Base-by-base conservation (phyloP, 2,329 filamentous ascomycete species). In the Corynespora cassiicola region DNA sequence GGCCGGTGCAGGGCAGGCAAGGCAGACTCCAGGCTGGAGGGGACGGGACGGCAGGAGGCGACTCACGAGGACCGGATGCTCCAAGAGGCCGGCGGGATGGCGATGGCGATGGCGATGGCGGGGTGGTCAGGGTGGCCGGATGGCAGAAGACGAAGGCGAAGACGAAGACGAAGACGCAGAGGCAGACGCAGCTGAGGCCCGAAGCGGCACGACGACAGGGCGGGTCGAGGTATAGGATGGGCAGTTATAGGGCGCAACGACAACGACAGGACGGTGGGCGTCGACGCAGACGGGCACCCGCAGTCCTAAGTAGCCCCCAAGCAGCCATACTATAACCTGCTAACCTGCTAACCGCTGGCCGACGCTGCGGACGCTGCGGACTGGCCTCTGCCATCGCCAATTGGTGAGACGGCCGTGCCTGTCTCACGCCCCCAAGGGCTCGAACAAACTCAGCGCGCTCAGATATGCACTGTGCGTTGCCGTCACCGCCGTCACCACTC, bases 331-430 rank as follows among this genome's bases (percentile, higher is more conserved):
- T 24, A 8, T n/a, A 24, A n/a, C 22, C 22, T 24, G 7, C 22
- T 29, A 8, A 7, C 34, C 22, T 17, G 3, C 14, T 12, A 27
- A 10, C 36, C 18, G 37, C 31, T 31, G 30, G 40, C 32, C 28
- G 40, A 37, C 31, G 42, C 42, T 36, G 44, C 57, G 60, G 51
- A 52, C 60, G 58, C 58, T 54, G 48, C 45, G 34, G 39, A 38
- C 37, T 27, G 20, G 36, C 36, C 31, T 38, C 37, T 40, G 44
- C 42, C 38, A 45, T 45, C 28, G 18, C 27, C 29, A 45, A 59
- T 55, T 57, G 58, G 58, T 56, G 44, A 44, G 47, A 47, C 24
- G 25, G 45, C 16, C 21, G 42, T 50, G 42, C 45, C 40, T 49
- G 48, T 54, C 48, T 54, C 48, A 54, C 51, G 33, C 46, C 35